These are phyloP conservation scores for Trichoderma parareesei DNA, from an alignment of 495 filamentous ascomycete species.

Conservation along the genomic window DNA sequence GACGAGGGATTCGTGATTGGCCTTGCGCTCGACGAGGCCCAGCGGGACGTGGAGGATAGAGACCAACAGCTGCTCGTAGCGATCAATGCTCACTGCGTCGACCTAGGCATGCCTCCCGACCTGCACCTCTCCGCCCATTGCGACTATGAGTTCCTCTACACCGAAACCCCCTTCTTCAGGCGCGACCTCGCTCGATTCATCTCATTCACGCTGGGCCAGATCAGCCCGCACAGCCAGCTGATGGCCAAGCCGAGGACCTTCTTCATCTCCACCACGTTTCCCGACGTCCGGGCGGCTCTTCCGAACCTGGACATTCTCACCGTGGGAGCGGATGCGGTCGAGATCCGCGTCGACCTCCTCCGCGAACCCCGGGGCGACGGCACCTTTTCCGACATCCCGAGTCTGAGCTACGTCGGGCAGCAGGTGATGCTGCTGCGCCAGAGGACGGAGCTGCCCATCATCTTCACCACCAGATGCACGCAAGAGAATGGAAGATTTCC, in stretches of 20 bases:
- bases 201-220: constrained; percentile 67
- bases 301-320: constrained; percentile 79
- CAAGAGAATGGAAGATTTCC: constrained; percentile 75
- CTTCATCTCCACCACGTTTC: constrained; percentile 80
- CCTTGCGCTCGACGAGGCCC: constrained; percentile 44
- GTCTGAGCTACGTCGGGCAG: constrained; percentile 73
- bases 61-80: constrained; percentile 46
- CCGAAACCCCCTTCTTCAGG: constrained; percentile 59
- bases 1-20: constrained; percentile 52
- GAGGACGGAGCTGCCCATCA: constrained; percentile 76
- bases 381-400: constrained; percentile 52
- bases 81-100: constrained; percentile 68
- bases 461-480: constrained; percentile 75
- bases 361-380: constrained; percentile 60
- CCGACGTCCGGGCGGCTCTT: constrained; percentile 73
- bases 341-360: constrained; percentile 73
- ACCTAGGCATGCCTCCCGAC: constrained; percentile 58
- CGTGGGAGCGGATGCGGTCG: constrained; percentile 75
- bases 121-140: constrained; percentile 53
- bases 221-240: constrained; percentile 62
- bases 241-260: constrained; percentile 69
- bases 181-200: constrained; percentile 69
- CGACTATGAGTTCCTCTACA: constrained; percentile 80
- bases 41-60: constrained; percentile 39
- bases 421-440: constrained; percentile 76